Conservation (phyloP, 352 stramenopile species). For the Pythium chondricola region DNA sequence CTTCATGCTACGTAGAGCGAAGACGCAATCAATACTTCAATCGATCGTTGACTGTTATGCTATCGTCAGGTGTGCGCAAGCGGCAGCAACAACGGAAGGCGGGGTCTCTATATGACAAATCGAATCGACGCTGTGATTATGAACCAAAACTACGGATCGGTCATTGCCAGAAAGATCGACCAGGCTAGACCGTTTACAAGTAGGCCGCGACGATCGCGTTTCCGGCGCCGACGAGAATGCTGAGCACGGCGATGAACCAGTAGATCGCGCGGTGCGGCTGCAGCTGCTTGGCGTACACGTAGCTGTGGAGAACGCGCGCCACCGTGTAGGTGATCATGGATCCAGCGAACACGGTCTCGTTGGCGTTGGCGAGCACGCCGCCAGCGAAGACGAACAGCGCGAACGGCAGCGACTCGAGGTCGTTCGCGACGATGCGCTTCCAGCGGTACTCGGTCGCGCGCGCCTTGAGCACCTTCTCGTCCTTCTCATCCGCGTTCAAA, state of each 20-base stretch:
- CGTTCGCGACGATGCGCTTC: slow-evolving; percentile 39
- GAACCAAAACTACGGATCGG: too few relatives aligned
- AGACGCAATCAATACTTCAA: too few relatives aligned
- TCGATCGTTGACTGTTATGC: too few relatives aligned
- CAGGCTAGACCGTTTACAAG: too few relatives aligned
- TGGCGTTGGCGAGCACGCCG: slow-evolving; percentile 27
- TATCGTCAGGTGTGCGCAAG: too few relatives aligned
- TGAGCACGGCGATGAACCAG: slow-evolving; percentile 26
- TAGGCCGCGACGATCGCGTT: slow-evolving; percentile 28
- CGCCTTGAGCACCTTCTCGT: slow-evolving; percentile 22
- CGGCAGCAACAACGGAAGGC: too few relatives aligned
- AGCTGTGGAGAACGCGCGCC: slow-evolving; percentile 31
- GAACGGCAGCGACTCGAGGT: slow-evolving; percentile 40
- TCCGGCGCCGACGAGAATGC: slow-evolving; percentile 20
- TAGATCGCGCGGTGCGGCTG: slow-evolving; percentile 32
- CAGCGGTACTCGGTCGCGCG: slow-evolving; percentile 29
- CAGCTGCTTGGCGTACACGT: slow-evolving; percentile 39
- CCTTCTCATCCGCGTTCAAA: slow-evolving; percentile 19
- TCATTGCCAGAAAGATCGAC: too few relatives aligned
- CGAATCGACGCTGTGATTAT: too few relatives aligned
- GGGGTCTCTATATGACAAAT: too few relatives aligned
- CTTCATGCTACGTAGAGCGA: too few relatives aligned
- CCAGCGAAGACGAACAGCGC: slow-evolving; percentile 29
- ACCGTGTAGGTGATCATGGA: slow-evolving; percentile 32
- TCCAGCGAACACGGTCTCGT: slow-evolving; percentile 17